Base-by-base conservation (phyloP, 805 yeast species). In the Spathaspora sp. region DNA sequence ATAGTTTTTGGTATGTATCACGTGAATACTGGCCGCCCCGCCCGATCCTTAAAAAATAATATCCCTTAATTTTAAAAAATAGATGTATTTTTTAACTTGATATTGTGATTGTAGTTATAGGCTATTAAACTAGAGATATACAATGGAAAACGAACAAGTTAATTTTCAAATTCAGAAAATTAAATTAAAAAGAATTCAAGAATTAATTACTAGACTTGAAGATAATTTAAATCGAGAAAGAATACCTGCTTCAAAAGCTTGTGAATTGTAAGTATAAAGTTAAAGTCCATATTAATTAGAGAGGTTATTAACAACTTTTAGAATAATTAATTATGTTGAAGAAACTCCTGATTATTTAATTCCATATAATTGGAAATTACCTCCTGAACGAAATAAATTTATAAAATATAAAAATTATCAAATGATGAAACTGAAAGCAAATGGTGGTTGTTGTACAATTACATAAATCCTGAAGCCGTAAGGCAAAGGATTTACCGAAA, bases 191-290 rank as follows among this genome's bases (percentile, higher is more conserved):
- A 73, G 92, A 57, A 77, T 84, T 32, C 76, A 74, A 47, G 85
- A 83, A 57, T 70, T 84, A 31, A 85, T 84, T 58, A 60, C 65
- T 3, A 80, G 79, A 54, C 64, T 86, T 38, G 77, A 75, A 56
- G 76, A 76, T 28, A 77, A 81, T 43, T 62, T 87, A 39, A 62
- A 75, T 2, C 68, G 80, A 49, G 84, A 85, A 11, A 70, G 91
- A 54, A 81, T 84, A 2, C 81, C 83, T 31, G 85, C 87, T 8
- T 82, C 89, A 5, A 79, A 80, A 58, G 86, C 87, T 7, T 79
- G 84, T 7, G 67, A 78, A 38, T 66, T 76, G 49, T 66, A 75
- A 44, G 66, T 64, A 53, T 48, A n/a, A 19, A 18, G 3, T 44
- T 8, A 9, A 31, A 1, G 8, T 38, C 14, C 14, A 9, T n/a